Base-by-base conservation (phyloP, 306 rosid genomes). In the Erythrophleum fordii region DNA sequence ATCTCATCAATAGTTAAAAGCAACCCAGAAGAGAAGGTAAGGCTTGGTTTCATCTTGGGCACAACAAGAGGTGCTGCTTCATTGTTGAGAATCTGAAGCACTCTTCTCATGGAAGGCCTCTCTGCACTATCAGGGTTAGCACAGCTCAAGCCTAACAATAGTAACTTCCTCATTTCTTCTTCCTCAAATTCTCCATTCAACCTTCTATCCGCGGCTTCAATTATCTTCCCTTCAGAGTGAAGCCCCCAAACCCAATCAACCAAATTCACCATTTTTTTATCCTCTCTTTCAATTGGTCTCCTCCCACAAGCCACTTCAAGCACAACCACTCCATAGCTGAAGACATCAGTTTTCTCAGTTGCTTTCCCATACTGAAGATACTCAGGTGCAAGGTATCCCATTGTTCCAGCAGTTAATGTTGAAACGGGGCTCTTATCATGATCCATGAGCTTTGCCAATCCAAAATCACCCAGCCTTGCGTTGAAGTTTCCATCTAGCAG, bases 321-420 rank as follows among this genome's bases (percentile, higher is more conserved):
- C n/a, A 83, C 78, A 45, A 93, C 96, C 25, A 93, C 92, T 1
- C 97, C 96, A 49, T 67, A 93, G 87, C 96, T 91, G 78, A 93
- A 93, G 35, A 85, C 88, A 55, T 91, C 96, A 11, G 91, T 93
- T 64, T 88, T 93, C 67, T 93, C 94, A 18, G 86, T 93, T 0
- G 97, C 96, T 41, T 84, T 84, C 2, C 96, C 96, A 22, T 86
- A 91, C 26, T 91, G 97, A 70, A 93, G 96, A 87, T 91, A 93
- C 85, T 93, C 97, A 9, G 96, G 96, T 9, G 97, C 96, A 31
- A 93, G 88, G 61, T 93, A 93, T 44, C 96, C 96, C 96, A 91
- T 93, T 73, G 94, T 91, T 48, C 97, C 96, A 0, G 92, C 94
- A 0, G 96, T 93, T 28, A 91, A 81, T 0, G 96, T 91, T 0